A percentile compares a stretch with the other conserved stretches of the same genome.
Evolutionary conservation across 1,139 yeast genomes (phyloP).

Genomic region (Pichia sp.): DNA sequence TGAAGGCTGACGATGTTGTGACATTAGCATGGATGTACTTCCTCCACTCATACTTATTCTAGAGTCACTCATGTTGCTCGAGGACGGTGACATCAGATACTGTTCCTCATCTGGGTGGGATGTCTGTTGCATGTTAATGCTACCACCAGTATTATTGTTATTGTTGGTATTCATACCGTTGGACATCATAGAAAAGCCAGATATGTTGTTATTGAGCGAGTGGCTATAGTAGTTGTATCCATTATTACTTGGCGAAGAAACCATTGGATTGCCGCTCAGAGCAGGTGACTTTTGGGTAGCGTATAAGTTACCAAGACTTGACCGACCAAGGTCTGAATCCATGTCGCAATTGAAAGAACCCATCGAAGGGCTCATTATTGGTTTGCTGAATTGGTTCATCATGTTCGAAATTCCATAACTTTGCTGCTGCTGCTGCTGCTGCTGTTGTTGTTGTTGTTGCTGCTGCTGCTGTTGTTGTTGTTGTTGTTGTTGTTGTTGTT

Average conservation of each 20-base stretch:
- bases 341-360: slow-evolving; percentile 2
- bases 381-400: slow-evolving; percentile 14
- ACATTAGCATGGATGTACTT: slow-evolving; percentile 4
- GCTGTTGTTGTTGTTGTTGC: slow-evolving; percentile 1
- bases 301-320: slow-evolving; percentile 8
- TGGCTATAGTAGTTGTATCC: slow-evolving; percentile 3
- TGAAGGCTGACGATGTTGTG: slow-evolving; percentile 5
- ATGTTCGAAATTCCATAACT: slow-evolving; percentile 7
- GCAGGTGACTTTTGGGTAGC: slow-evolving; percentile 8
- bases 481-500: slow-evolving; percentile 4
- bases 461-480: neutral
- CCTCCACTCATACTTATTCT: slow-evolving; percentile 20
- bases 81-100: slow-evolving; percentile 37
- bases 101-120: slow-evolving; percentile 6
- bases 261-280: slow-evolving; percentile 1
- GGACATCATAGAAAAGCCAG: slow-evolving; percentile 21
- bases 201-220: slow-evolving; percentile 9
- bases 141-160: neutral
- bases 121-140: neutral
- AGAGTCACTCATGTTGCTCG: slow-evolving; percentile 46
- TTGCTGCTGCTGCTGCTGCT: slow-evolving; percentile 3
- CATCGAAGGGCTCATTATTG: slow-evolving; percentile 8
- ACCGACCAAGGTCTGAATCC: slow-evolving; percentile 6
- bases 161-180: slow-evolving; percentile 18
- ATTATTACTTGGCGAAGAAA: slow-evolving; percentile 9